phyloP scores from a whole-genome alignment of 2,329 filamentous ascomycete genomes.

The Cryphonectria japonica region DNA sequence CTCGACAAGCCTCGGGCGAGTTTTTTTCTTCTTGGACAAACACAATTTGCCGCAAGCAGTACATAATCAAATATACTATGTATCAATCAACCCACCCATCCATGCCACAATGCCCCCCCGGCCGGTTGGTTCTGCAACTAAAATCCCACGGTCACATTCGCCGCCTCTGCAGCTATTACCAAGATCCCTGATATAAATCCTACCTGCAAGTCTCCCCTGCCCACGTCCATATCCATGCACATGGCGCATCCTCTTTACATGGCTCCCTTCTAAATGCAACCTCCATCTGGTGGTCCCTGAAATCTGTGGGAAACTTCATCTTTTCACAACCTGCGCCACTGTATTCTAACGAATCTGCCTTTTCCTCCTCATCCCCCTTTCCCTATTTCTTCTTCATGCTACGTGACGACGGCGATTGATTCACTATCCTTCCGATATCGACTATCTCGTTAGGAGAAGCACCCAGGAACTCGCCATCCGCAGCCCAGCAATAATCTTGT shows the following conservation, averaged over 20 bases:
- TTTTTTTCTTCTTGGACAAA: background rate
- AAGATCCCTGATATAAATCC: conserved; percentile 4
- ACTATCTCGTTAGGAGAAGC: background rate
- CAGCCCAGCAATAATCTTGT: background rate
- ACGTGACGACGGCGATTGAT: background rate
- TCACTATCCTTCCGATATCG: background rate
- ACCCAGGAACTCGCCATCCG: background rate
- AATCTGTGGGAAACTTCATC: background rate
- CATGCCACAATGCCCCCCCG: background rate
- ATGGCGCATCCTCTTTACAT: conserved; percentile 9
- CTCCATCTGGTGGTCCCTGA: conserved; percentile 5
- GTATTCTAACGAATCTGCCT: background rate
- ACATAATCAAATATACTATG: background rate
- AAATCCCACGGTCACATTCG: background rate
- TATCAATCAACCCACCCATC: background rate
- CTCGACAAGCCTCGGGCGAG: background rate
- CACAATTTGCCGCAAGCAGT: background rate
- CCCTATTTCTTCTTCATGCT: background rate
- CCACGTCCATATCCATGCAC: conserved; percentile 19
- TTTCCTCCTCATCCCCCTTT: background rate
- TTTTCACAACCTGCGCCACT: background rate
- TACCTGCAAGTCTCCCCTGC: conserved; percentile 1
- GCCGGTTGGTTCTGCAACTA: background rate
- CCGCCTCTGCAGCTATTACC: conserved; percentile 1
- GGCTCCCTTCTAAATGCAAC: conserved; percentile 17